A percentile compares a stretch with the other conserved stretches of the same genome.
phyloP scores from a whole-genome alignment of 805 yeast genomes.

The Barnettozyma botsteinii region DNA sequence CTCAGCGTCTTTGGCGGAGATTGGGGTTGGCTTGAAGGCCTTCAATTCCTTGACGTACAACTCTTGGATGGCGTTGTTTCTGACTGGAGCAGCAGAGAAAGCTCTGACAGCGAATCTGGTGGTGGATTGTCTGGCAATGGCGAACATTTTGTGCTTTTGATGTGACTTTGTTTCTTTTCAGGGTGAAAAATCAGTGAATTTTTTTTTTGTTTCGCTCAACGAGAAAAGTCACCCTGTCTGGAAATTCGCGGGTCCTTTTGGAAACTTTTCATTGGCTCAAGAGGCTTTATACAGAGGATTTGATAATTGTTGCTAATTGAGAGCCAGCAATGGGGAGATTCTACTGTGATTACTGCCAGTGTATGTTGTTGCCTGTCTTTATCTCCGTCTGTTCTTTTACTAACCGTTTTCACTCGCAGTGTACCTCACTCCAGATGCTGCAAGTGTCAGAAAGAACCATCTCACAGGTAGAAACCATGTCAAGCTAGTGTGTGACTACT shows the following conservation, averaged over 20 bases:
- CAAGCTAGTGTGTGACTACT: slow-evolving; percentile 65
- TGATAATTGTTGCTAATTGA: no score
- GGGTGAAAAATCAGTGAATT: slow-evolving; percentile 2
- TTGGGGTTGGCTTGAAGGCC: slow-evolving; percentile 79
- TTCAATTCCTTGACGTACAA: slow-evolving; percentile 83
- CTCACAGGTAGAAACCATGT: slow-evolving; percentile 72
- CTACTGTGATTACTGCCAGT: slow-evolving; percentile 81
- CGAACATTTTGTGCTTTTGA: slow-evolving; percentile 18
- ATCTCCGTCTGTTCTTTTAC: neutral
- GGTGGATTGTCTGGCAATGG: slow-evolving; percentile 20
- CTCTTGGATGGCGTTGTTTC: slow-evolving; percentile 65
- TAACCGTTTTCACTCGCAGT: slow-evolving; percentile 27
- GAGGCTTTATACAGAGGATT: no score
- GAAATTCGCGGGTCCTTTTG: neutral
- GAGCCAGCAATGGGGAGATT: slow-evolving; percentile 76
- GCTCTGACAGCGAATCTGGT: slow-evolving; percentile 29
- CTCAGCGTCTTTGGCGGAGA: slow-evolving; percentile 69
- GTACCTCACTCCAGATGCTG: slow-evolving; percentile 81
- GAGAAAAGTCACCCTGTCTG: no score
- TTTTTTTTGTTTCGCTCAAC: neutral
- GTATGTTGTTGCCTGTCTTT: slow-evolving; percentile 20
- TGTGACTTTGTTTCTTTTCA: neutral
- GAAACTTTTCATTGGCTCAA: slow-evolving; percentile 1
- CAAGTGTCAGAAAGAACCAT: slow-evolving; percentile 79
- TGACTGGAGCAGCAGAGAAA: slow-evolving; percentile 31